Conservation (phyloP, 495 filamentous ascomycete species). For the Tuber aestivum region DNA sequence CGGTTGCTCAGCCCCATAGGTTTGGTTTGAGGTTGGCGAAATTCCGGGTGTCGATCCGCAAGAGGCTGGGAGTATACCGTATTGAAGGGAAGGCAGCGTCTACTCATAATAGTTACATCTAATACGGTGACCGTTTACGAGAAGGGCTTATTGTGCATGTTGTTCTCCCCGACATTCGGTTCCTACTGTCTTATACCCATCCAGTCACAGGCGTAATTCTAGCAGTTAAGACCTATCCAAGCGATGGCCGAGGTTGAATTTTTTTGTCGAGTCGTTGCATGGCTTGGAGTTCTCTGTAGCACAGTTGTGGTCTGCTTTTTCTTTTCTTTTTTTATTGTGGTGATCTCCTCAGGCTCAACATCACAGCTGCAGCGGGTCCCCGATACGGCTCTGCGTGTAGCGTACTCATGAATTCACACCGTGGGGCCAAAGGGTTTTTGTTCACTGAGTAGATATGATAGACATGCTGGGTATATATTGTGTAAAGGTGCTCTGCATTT, state of each 20-base stretch:
- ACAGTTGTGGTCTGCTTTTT: too few species aligned
- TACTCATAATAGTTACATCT: neutral
- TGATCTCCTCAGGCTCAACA: neutral
- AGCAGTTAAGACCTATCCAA: neutral
- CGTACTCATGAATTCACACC: neutral
- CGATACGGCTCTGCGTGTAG: neutral
- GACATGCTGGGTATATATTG: neutral
- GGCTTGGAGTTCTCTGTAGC: neutral
- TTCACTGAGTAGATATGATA: neutral
- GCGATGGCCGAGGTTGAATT: neutral
- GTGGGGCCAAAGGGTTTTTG: neutral
- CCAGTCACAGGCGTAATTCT: neutral
- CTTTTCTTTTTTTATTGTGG: neutral
- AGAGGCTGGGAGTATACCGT: neutral
- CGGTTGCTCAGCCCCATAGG: neutral
- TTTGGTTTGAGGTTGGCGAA: neutral
- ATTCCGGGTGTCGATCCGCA: neutral
- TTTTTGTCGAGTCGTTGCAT: neutral
- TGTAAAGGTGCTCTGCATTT: neutral
- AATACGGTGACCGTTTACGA: neutral
- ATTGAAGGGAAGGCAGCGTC: neutral
- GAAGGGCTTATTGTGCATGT: neutral
- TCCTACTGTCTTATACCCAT: neutral
- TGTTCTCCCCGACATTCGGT: neutral
- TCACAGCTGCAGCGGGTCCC: neutral